Evolutionary conservation across 441 rosid genomes (phyloP).

Genomic region (Corymbia calophylla): DNA sequence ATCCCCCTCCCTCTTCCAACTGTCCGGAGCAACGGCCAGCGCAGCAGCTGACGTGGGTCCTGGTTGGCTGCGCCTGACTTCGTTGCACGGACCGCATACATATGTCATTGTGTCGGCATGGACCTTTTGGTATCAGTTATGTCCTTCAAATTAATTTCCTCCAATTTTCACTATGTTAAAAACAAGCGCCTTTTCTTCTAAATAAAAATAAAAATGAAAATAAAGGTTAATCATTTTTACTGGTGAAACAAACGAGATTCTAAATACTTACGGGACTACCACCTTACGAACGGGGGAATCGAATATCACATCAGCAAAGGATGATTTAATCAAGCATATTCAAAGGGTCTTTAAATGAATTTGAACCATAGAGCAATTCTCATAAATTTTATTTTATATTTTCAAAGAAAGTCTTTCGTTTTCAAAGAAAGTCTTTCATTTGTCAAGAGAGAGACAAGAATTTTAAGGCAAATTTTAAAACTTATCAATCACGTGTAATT

Average conservation of each 20-base stretch:
- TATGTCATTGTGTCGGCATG: neutral
- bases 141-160: neutral
- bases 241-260: neutral
- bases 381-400: neutral
- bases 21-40: neutral
- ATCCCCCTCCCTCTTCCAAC: neutral
- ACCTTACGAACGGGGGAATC: neutral
- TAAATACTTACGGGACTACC: fast-evolving
- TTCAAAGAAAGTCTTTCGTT: neutral
- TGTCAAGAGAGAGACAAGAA: neutral
- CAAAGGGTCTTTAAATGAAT: neutral
- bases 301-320: neutral
- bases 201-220: neutral
- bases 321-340: neutral
- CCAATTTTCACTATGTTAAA: neutral
- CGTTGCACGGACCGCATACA: neutral
- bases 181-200: neutral
- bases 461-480: neutral
- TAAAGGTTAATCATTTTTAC: neutral
- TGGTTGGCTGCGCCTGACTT: neutral
- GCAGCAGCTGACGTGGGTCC: neutral
- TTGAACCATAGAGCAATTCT: neutral
- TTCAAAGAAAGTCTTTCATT: neutral
- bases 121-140: neutral
- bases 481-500: no score